phyloP scores from a whole-genome alignment of 768 basidiomycete genomes.

The Lanmaoa rubissima region DNA sequence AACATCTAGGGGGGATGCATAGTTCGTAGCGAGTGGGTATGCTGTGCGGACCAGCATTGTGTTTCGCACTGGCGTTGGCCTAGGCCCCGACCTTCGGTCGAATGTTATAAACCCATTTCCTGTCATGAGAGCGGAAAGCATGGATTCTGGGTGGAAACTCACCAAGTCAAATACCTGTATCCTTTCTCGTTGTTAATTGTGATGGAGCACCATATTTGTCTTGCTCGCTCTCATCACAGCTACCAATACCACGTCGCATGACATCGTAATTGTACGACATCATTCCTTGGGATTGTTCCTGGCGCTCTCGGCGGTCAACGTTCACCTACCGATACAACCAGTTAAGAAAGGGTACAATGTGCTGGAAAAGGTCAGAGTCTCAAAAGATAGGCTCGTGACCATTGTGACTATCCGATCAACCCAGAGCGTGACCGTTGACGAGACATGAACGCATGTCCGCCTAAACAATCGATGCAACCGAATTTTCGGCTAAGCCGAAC shows the following conservation, averaged over 20 bases:
- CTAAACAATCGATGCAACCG: conserved; percentile 2
- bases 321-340: neutral
- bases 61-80: conserved; percentile 11
- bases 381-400: neutral
- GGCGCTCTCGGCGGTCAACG: neutral
- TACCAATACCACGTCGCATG: conserved; percentile 13
- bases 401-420: conserved; percentile 3
- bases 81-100: conserved; percentile 10
- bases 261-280: conserved; percentile 30
- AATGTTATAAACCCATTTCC: conserved; percentile 7
- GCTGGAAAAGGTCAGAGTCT: neutral
- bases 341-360: neutral
- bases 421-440: neutral
- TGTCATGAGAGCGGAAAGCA: conserved; percentile 8
- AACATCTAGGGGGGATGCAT: conserved; percentile 7
- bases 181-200: conserved; percentile 33
- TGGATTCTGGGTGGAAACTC: conserved; percentile 6
- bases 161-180: conserved; percentile 19
- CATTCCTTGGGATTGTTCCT: conserved; percentile 23
- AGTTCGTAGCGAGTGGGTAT: neutral
- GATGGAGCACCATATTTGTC: conserved; percentile 32
- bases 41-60: conserved; percentile 10
- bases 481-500: conserved; percentile 15
- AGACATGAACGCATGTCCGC: conserved; percentile 1
- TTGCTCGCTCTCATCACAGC: conserved; percentile 21